Conservation (phyloP, 2,329 filamentous ascomycete species). For the Calonectria honghensis region DNA sequence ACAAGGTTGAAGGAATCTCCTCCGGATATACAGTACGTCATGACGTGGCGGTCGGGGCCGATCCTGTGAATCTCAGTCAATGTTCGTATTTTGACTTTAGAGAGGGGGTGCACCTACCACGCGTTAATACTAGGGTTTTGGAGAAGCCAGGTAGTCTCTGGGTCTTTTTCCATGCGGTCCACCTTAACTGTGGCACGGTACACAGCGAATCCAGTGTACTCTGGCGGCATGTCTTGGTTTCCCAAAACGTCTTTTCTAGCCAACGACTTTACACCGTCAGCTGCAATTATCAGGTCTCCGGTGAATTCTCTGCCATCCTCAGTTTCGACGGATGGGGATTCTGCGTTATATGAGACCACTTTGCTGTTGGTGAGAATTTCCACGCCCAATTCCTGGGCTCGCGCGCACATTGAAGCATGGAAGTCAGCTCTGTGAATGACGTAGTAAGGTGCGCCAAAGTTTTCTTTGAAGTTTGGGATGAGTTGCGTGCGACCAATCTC, state of each 20-base stretch:
- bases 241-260: conserved; percentile 28
- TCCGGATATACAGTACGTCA: conserved; percentile 66
- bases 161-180: conserved; percentile 59
- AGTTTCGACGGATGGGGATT: conserved; percentile 48
- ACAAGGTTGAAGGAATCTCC: conserved; percentile 68
- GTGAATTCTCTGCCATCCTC: conserved; percentile 48
- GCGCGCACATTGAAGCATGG: conserved; percentile 56
- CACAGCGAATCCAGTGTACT: conserved; percentile 62
- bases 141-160: conserved; percentile 62
- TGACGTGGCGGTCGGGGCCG: conserved; percentile 64
- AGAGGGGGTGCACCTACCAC: conserved; percentile 56
- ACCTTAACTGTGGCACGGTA: conserved; percentile 65
- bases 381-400: conserved; percentile 54
- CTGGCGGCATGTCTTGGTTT: conserved; percentile 17
- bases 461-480: conserved; percentile 52
- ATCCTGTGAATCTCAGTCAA: conserved; percentile 55
- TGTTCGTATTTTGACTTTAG: not conserved
- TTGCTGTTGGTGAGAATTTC: conserved; percentile 51
- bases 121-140: conserved; percentile 62
- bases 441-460: conserved; percentile 58
- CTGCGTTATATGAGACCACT: conserved; percentile 51
- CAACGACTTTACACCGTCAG: conserved; percentile 57
- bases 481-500: conserved; percentile 58
- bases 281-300: conserved; percentile 60
- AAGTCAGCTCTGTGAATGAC: conserved; percentile 62